Evolutionary conservation across 106 monocot genomes (phyloP), one percentile per base, ranked within the genome.

Genomic region (Apostasia ramifera): DNA sequence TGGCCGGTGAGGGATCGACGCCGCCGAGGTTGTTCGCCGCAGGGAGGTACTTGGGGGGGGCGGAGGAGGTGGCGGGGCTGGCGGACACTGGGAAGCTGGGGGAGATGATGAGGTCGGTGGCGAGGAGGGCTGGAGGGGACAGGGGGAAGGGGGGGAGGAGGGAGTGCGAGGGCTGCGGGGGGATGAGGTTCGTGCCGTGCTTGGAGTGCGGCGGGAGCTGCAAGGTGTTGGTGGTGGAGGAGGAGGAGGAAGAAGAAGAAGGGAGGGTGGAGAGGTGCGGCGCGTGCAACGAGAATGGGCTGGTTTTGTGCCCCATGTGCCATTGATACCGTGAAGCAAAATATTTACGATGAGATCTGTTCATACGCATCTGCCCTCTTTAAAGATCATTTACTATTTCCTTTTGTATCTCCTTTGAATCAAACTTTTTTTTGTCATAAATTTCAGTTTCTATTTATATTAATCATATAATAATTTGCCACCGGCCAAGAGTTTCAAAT

Each of bases 231-330:
- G 77, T 40, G 38, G 86, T 70, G 66, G 92, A 79, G 8, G 82
- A 56, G 10, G 72, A 85, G 66, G 70, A 26, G 66, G 77, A 41
- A 14, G 86, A 73, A 62, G 92, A 79, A 8, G 82, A 56, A 7
- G 72, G 82, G 66, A 67, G 60, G 43, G 69, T 77, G 52, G 89
- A 72, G 68, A 68, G 82, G 70, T 97, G 95, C 42, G 79, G 63
- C 4, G 54, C 75, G 71, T 97, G 95, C 63, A 97, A 97, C 52
- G 95, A 97, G 87, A 97, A 97, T 68, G 95, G 95, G 14, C 69
- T 97, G 6, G 70, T 73, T 6, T 13, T 76, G 59, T 97, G 95
- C 73, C 95, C 95, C 0, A 39, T 80, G 47, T 97, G 95, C 47
- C 80, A 82, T 66, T 86, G 62, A 61, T 5, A 8, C 9, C 8